Percentiles rank a stretch among this genome's conserved stretches.
Conservation (phyloP, 306 rosid species). For the Coriaria nepalensis region DNA sequence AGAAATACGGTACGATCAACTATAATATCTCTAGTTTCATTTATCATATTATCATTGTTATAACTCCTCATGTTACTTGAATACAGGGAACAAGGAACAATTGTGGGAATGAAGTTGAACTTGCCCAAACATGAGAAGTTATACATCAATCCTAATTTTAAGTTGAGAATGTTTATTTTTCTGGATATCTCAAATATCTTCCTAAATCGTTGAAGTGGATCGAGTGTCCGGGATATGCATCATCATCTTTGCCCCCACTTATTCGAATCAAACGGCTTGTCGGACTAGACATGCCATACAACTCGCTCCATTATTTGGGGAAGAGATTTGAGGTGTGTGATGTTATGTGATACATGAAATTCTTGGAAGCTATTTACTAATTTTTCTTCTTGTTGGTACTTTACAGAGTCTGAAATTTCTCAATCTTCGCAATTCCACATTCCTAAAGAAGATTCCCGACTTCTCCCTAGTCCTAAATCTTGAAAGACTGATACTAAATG, state of each 20-base stretch:
- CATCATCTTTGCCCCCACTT: constrained; percentile 12
- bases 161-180: constrained; percentile 11
- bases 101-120: constrained; percentile 15
- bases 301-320: constrained; percentile 23
- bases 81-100: constrained; percentile 7
- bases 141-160: constrained; percentile 14
- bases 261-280: constrained; percentile 14
- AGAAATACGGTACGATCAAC: background rate
- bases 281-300: constrained; percentile 18
- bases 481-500: constrained; percentile 13
- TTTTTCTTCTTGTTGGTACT: background rate
- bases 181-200: constrained; percentile 17
- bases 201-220: constrained; percentile 23
- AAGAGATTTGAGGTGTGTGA: constrained; percentile 19
- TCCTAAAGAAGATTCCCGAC: constrained; percentile 17
- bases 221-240: constrained; percentile 24
- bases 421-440: constrained; percentile 18
- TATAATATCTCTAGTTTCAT: too few relatives aligned
- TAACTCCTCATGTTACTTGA: too few relatives aligned
- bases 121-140: background rate
- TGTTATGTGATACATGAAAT: background rate
- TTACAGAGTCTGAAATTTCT: constrained; percentile 20
- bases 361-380: too few relatives aligned
- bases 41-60: too few relatives aligned
- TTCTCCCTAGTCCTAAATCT: constrained; percentile 24